A percentile compares a stretch with the other conserved stretches of the same genome.
Evolutionary conservation across 257 asterid species (phyloP).

Genomic region (Nicotiana knightiana): DNA sequence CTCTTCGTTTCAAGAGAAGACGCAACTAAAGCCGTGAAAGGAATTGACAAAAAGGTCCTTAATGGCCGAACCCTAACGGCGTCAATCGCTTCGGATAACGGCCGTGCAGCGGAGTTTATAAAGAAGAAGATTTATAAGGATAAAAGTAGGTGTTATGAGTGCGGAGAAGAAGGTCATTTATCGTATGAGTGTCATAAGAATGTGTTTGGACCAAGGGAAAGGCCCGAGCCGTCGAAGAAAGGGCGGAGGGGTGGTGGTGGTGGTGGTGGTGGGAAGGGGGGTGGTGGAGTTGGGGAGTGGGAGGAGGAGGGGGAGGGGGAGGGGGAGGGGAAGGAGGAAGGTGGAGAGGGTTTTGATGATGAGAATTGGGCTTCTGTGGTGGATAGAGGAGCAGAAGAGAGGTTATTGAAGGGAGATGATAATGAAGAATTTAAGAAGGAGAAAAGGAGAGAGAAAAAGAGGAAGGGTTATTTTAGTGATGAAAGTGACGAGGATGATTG

Average conservation of each 20-base stretch:
- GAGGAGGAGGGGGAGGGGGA: constrained; percentile 47
- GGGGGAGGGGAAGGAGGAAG: constrained; percentile 25
- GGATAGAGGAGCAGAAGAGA: constrained; percentile 64
- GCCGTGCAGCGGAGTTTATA: constrained; percentile 88
- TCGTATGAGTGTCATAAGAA: constrained; percentile 89
- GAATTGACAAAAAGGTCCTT: constrained; percentile 62
- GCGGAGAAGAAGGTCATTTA: constrained; percentile 91
- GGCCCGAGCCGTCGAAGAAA: constrained; percentile 66
- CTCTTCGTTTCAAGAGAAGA: constrained; percentile 78
- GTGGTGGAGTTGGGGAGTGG: constrained; percentile 17
- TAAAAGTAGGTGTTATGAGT: constrained; percentile 91
- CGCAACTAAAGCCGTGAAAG: constrained; percentile 64
- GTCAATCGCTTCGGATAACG: constrained; percentile 91
- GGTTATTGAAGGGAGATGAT: constrained; percentile 41
- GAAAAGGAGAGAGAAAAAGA: constrained; percentile 62
- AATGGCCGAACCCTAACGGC: constrained; percentile 78
- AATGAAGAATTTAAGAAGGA: constrained; percentile 25
- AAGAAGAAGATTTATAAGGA: constrained; percentile 79
- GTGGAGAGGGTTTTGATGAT: constrained; percentile 34
- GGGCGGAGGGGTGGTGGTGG: constrained; percentile 45
- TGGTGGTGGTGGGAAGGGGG: constrained; percentile 15
- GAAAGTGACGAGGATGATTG: constrained; percentile 89
- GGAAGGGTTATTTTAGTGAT: constrained; percentile 84
- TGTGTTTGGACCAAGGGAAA: constrained; percentile 69
- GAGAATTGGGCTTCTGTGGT: constrained; percentile 98